Base-by-base conservation (phyloP, 2,329 filamentous ascomycete genomes). In the Fusarium albosuccineum region DNA sequence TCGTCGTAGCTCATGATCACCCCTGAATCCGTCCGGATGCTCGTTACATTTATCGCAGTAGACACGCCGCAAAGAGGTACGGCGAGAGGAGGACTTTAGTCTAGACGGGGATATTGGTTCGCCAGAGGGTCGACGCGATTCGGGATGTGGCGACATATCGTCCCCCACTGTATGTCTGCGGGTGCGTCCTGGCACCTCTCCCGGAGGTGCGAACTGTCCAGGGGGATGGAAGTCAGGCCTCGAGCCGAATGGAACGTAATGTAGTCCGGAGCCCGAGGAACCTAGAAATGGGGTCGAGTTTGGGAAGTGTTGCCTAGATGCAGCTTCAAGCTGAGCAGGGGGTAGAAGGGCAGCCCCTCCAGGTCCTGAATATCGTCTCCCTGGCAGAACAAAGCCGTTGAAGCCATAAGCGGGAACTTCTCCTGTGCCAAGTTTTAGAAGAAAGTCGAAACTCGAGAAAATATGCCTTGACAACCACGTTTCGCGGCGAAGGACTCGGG, bases 1-100 rank as follows among this genome's bases (percentile, higher is more conserved):
- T 59, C 92, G 85, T 57, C 90, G 85, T 49, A 94, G 83, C 77
- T 97, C 94, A 77, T 97, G 94, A 57, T 97, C 93, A 60, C 94
- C 94, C 45, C 94, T 91, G 77, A 97, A 97, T 6, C 94, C 94
- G 63, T 94, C 90, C 3, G 92, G 92, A 63, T 95, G 90, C 72
- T 93, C 92, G 68, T 90, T 89, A 81, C 94, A 97, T 70, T 91
- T 87, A 16, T 84, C 82, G 78, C 94, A 97, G 75, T 88, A 90
- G 50, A 94, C 90, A 69, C 93, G 92, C 26, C 89, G 87, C 52
- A 93, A 86, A 26, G 88, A 86, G 22, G 83, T 82, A 27, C 85
- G 80, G 61, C 85, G 85, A 58, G 86, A 86, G 1, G 83, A 78
- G 1, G 82, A 77, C 17, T 73, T 75, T 36, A 75, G 75, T 30